Percentiles rank a stretch among this genome's conserved stretches.
Evolutionary conservation across 2,329 filamentous ascomycete species (phyloP).

Genomic region (Aureobasidium zeae): DNA sequence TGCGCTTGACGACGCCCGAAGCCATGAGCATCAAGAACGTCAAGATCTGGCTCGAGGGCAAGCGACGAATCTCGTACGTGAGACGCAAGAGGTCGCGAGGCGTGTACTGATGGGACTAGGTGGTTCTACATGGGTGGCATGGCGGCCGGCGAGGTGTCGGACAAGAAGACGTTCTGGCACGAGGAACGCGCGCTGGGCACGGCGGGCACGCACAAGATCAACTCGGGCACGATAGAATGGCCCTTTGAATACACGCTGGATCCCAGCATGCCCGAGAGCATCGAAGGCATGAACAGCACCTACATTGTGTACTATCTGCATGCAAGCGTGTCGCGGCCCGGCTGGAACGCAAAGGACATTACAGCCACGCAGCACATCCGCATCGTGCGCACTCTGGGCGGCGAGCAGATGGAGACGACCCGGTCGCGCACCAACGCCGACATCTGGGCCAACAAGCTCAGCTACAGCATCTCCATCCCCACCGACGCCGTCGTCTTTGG

Average conservation of each 20-base stretch:
- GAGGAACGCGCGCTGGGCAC: conserved; percentile 38
- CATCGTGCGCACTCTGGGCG: conserved; percentile 40
- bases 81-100: background rate
- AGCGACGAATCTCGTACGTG: conserved; percentile 38
- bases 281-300: conserved; percentile 79
- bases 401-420: conserved; percentile 60
- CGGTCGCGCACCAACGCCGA: conserved; percentile 67
- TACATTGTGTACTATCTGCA: conserved; percentile 87
- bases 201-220: conserved; percentile 41
- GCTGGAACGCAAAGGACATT: conserved; percentile 82
- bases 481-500: conserved; percentile 93
- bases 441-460: conserved; percentile 94
- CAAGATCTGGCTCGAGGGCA: conserved; percentile 39
- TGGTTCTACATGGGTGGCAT: conserved; percentile 32
- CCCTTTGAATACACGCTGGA: conserved; percentile 41
- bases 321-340: conserved; percentile 68
- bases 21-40: conserved; percentile 40
- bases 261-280: conserved; percentile 60
- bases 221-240: conserved; percentile 42
- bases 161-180: conserved; percentile 40
- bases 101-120: conserved; percentile 14
- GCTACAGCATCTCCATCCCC: conserved; percentile 88
- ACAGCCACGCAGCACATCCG: conserved; percentile 59
- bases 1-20: conserved; percentile 39
- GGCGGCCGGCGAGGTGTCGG: conserved; percentile 32